phyloP scores from a whole-genome alignment of 2,329 filamentous ascomycete species.

The Bipolaris cookei region DNA sequence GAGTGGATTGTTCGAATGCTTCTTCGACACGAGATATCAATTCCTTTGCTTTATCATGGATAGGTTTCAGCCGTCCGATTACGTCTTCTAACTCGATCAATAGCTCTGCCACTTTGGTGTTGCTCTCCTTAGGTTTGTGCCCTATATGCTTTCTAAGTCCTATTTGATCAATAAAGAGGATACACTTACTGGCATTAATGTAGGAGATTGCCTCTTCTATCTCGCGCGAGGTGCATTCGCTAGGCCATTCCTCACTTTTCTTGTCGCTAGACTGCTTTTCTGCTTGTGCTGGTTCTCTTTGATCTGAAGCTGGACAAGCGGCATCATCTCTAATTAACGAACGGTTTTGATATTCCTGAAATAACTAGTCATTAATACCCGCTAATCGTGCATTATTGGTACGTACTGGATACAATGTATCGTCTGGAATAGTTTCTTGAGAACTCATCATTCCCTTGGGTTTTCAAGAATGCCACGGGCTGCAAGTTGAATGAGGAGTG shows the following conservation, averaged over 20 bases:
- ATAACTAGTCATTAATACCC: not conserved
- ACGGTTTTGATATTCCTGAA: slow-evolving; percentile 1
- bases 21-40: not conserved
- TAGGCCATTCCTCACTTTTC: not conserved
- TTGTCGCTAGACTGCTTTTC: not conserved
- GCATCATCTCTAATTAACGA: not conserved
- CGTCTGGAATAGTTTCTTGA: slow-evolving; percentile 2
- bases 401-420: not conserved
- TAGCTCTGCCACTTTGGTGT: not conserved
- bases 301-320: not conserved
- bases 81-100: not conserved
- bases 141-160: not conserved
- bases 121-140: not conserved
- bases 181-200: not conserved
- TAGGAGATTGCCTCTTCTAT: not conserved
- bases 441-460: slow-evolving; percentile 1
- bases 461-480: not conserved
- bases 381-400: not conserved
- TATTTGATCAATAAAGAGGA: not conserved
- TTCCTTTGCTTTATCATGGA: not conserved
- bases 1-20: not conserved
- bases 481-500: not conserved
- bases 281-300: not conserved
- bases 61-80: not conserved
- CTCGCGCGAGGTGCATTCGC: not conserved